Evolutionary conservation across 176 grass and related monocot species (phyloP).

Genomic region (Areca catechu): DNA sequence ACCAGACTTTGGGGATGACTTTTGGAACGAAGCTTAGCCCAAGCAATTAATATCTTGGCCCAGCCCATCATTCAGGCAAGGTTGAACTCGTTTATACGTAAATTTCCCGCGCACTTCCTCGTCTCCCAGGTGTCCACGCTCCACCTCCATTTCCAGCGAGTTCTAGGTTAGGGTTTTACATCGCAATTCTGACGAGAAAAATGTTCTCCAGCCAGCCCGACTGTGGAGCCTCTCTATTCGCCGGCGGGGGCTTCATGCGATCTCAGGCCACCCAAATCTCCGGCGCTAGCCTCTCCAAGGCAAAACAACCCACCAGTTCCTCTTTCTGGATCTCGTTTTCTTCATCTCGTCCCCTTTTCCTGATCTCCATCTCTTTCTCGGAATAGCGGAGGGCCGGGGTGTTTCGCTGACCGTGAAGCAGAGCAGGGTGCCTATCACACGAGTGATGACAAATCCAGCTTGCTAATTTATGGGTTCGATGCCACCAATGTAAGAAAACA

Average conservation of each 20-base stretch:
- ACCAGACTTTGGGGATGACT: no score
- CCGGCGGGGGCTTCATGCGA: not conserved
- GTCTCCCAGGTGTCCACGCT: not conserved
- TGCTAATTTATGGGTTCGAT: constrained; percentile 53
- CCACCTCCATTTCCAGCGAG: not conserved
- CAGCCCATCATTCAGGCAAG: no score
- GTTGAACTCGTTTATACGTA: not conserved
- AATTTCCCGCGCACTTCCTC: not conserved
- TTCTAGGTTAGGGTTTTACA: not conserved
- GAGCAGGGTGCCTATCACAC: constrained; percentile 55
- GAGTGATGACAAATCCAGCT: constrained; percentile 33
- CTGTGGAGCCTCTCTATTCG: not conserved
- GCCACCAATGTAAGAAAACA: constrained; percentile 31
- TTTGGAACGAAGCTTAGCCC: no score
- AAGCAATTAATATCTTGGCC: no score
- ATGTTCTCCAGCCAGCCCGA: constrained; percentile 29
- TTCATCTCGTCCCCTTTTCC: not conserved
- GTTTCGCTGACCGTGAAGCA: constrained; percentile 80
- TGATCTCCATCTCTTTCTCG: constrained; percentile 1
- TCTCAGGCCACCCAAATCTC: constrained; percentile 20
- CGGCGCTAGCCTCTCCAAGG: constrained; percentile 22
- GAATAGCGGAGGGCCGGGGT: constrained; percentile 42
- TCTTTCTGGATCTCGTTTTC: not conserved
- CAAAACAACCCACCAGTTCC: not conserved
- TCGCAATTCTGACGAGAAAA: not conserved